phyloP scores from a whole-genome alignment of 495 filamentous ascomycete species.

The Lichenothelia convexa region DNA sequence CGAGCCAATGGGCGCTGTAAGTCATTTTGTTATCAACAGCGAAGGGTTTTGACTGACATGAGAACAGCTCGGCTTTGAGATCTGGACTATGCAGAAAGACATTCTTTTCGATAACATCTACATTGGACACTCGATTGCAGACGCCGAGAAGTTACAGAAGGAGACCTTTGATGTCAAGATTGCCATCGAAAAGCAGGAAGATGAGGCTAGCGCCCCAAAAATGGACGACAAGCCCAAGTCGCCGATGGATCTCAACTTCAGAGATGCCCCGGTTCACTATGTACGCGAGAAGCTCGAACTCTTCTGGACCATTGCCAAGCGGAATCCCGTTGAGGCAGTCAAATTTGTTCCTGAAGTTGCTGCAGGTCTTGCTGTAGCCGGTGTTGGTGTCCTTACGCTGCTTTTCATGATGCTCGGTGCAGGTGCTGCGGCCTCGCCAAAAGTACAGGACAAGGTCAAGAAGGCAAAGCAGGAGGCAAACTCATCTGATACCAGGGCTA shows the following conservation, averaged over 20 bases:
- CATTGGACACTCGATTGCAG: conserved; percentile 91
- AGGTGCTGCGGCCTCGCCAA: conserved; percentile 30
- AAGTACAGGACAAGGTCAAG: conserved; percentile 28
- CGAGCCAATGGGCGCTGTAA: conserved; percentile 92
- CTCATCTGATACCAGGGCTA: too few species aligned
- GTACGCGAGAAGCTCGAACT: conserved; percentile 81
- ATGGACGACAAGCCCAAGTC: conserved; percentile 38
- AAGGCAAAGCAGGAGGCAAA: conserved; percentile 46
- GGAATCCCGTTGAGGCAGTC: conserved; percentile 74
- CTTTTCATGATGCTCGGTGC: conserved; percentile 38
- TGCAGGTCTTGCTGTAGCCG: conserved; percentile 51
- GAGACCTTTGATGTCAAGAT: conserved; percentile 92
- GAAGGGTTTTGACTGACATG: conserved; percentile 8
- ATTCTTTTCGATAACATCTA: conserved; percentile 99
- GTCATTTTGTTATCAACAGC: conserved; percentile 16
- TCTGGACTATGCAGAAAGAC: conserved; percentile 99
- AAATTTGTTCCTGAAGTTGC: conserved; percentile 85
- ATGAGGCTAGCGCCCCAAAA: conserved; percentile 65
- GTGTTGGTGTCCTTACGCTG: conserved; percentile 49
- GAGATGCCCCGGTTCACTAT: conserved; percentile 78
- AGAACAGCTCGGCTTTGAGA: conserved; percentile 77
- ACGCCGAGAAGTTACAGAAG: conserved; percentile 74
- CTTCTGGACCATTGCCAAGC: conserved; percentile 70
- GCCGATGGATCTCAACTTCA: conserved; percentile 65
- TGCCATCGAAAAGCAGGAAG: conserved; percentile 63